phyloP scores from a whole-genome alignment of 495 filamentous ascomycete genomes.

The Xylaria grammica region DNA sequence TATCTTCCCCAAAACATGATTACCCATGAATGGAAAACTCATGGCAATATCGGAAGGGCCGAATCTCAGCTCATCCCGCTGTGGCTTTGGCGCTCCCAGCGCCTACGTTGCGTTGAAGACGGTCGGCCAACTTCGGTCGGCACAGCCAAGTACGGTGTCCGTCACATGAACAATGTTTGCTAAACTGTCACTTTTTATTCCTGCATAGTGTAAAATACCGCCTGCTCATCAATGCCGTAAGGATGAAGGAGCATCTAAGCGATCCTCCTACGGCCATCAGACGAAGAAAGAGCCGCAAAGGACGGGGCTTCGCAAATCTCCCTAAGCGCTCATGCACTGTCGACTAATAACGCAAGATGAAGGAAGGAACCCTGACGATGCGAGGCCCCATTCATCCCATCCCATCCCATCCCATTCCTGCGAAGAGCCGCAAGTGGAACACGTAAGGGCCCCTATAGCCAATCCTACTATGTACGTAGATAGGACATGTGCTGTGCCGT shows the following conservation, averaged over 20 bases:
- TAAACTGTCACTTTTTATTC: background rate
- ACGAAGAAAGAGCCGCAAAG: conserved; percentile 6
- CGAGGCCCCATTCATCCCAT: background rate
- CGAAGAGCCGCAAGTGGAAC: conserved; percentile 20
- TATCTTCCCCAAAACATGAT: background rate
- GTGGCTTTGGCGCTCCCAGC: background rate
- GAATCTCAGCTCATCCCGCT: background rate
- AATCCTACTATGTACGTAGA: conserved; percentile 1
- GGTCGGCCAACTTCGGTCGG: background rate
- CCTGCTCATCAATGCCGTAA: background rate
- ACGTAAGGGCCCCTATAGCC: conserved; percentile 7
- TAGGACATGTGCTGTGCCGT: background rate
- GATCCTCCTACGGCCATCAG: background rate
- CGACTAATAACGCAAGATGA: too few species aligned
- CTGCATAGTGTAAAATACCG: background rate
- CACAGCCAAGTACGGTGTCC: conserved; percentile 2
- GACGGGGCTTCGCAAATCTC: background rate
- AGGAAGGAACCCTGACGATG: too few species aligned
- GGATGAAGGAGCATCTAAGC: background rate
- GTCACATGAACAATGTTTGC: background rate
- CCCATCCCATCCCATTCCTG: conserved; percentile 12
- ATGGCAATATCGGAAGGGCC: conserved; percentile 2
- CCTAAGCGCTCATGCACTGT: background rate
- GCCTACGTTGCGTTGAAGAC: background rate
- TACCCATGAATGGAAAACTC: background rate